phyloP scores from a whole-genome alignment of 148 eudicot species.

The Diospyros kaki region DNA sequence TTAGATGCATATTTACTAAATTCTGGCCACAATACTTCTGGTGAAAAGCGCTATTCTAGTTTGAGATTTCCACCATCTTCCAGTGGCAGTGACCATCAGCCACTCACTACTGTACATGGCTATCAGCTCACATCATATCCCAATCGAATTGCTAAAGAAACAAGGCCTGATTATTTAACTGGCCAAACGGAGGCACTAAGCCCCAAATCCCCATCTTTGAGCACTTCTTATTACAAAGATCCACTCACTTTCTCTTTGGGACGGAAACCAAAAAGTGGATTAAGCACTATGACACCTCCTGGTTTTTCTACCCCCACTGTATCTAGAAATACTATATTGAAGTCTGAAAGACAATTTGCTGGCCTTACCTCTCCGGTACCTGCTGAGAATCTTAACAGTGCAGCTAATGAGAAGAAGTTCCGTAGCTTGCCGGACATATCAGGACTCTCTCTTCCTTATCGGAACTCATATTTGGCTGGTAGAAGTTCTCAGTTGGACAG shows the following conservation, averaged over 20 bases:
- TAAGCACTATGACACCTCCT: conserved; percentile 47
- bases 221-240: conserved; percentile 45
- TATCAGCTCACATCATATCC: conserved; percentile 55
- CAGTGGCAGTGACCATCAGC: conserved; percentile 59
- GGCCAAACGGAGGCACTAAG: conserved; percentile 40
- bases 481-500: conserved; percentile 39
- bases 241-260: conserved; percentile 38
- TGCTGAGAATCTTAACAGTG: conserved; percentile 23
- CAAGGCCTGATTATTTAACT: conserved; percentile 33
- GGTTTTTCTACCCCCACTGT: conserved; percentile 56
- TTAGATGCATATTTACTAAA: conserved; percentile 50
- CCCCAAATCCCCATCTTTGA: conserved; percentile 44
- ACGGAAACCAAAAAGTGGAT: conserved; percentile 45
- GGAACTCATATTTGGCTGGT: conserved; percentile 33
- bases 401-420: conserved; percentile 58
- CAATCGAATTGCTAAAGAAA: conserved; percentile 51
- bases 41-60: conserved; percentile 82
- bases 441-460: conserved; percentile 49
- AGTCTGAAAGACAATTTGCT: conserved; percentile 37
- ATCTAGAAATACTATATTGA: conserved; percentile 55
- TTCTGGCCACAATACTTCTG: conserved; percentile 28
- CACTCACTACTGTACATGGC: conserved; percentile 76
- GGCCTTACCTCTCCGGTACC: conserved; percentile 35
- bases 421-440: conserved; percentile 90
- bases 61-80: conserved; percentile 72